Conservation (phyloP, 2,329 filamentous ascomycete genomes). For the Orbilia javanica region DNA sequence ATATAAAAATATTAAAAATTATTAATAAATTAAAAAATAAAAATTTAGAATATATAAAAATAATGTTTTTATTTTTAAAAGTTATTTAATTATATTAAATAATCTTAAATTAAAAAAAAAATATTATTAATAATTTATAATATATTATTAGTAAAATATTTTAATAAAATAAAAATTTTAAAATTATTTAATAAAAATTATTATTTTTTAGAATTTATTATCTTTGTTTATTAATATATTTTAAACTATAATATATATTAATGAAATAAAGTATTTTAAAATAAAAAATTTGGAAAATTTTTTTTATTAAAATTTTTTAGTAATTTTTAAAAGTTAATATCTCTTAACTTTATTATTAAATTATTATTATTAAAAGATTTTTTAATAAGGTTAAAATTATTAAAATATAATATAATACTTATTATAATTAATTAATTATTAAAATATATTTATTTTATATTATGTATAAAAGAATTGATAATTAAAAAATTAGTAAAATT, state of each 20-base stretch:
- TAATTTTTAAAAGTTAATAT: not conserved
- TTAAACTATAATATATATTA: no score
- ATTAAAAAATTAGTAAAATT: not conserved
- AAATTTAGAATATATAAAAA: not conserved
- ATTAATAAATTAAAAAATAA: not conserved
- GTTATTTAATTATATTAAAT: not conserved
- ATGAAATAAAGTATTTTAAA: not conserved
- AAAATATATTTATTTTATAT: not conserved
- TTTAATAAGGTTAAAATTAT: slow-evolving; percentile 3
- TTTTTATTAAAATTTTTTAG: not conserved
- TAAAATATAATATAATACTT: slow-evolving; percentile 11
- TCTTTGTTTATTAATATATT: slow-evolving; percentile 4
- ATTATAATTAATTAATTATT: not conserved
- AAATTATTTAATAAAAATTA: slow-evolving; percentile 7
- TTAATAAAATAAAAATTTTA: slow-evolving; percentile 11
- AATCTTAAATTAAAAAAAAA: no score
- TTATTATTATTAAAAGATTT: slow-evolving; percentile 6
- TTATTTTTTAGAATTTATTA: slow-evolving; percentile 10
- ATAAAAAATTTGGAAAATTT: not conserved
- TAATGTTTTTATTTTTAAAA: not conserved
- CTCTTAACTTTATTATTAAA: not conserved
- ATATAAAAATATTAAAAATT: not conserved
- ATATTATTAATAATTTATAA: not conserved
- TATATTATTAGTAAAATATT: not conserved
- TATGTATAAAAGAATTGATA: not conserved